Conservation (phyloP, 2,329 filamentous ascomycete genomes). For the Botrytis galanthina region DNA sequence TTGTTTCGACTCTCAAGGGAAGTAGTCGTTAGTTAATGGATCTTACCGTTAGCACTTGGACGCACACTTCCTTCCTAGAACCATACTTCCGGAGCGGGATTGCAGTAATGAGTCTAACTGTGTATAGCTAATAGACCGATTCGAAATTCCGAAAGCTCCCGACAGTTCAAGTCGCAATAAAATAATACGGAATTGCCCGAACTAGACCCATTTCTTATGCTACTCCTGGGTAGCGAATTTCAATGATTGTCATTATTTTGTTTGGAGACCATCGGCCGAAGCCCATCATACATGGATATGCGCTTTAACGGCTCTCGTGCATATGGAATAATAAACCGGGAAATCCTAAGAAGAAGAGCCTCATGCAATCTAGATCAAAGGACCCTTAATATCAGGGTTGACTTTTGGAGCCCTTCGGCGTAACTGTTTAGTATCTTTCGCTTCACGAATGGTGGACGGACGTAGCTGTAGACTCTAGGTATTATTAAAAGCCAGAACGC, state of each 20-base stretch:
- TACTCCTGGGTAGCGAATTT: neutral
- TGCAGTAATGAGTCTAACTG: slow-evolving; percentile 7
- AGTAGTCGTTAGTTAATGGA: neutral
- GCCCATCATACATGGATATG: neutral
- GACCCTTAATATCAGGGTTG: slow-evolving; percentile 16
- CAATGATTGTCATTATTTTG: neutral
- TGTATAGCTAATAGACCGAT: slow-evolving; percentile 1
- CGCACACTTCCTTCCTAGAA: neutral
- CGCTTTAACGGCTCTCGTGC: slow-evolving; percentile 8
- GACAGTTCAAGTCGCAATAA: neutral
- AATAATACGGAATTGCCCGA: slow-evolving; percentile 5
- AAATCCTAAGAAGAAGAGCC: slow-evolving; percentile 18
- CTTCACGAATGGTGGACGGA: neutral
- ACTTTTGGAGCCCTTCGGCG: neutral
- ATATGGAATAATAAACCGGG: slow-evolving; percentile 1
- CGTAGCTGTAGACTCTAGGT: neutral
- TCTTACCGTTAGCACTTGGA: slow-evolving; percentile 11
- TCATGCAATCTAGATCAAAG: slow-evolving; percentile 19
- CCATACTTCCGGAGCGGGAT: slow-evolving; percentile 16
- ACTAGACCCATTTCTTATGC: slow-evolving; percentile 12
- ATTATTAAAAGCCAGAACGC: neutral
- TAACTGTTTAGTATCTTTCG: neutral
- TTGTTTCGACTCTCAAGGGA: neutral
- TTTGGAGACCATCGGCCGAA: neutral
- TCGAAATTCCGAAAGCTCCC: slow-evolving; percentile 16